Percentiles rank a stretch among this genome's conserved stretches.
phyloP scores from a whole-genome alignment of 129 eudicot genomes.

The Flaveria ramosissima region DNA sequence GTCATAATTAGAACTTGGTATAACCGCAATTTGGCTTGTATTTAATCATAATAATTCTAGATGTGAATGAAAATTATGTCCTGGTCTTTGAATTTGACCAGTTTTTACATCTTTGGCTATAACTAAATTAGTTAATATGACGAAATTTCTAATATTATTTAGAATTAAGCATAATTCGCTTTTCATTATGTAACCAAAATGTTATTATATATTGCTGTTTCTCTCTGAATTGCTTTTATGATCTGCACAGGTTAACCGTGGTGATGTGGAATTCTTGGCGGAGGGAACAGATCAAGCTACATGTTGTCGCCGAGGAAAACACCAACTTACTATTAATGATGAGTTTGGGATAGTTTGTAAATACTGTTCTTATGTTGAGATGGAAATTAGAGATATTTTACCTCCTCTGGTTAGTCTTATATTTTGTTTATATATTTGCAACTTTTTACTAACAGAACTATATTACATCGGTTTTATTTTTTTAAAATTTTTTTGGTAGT shows the following conservation, averaged over 20 bases:
- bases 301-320: constrained; percentile 49
- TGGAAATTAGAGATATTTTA: constrained; percentile 52
- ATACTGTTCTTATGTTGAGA: constrained; percentile 48
- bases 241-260: constrained; percentile 40
- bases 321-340: constrained; percentile 49
- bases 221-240: constrained; percentile 20
- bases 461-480: neutral
- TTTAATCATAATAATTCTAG: neutral
- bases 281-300: constrained; percentile 29
- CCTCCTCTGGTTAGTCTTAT: constrained; percentile 59
- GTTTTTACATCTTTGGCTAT: neutral
- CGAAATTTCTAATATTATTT: neutral
- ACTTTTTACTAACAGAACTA: constrained; percentile 18
- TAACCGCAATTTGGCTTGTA: neutral
- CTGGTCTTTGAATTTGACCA: neutral
- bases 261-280: constrained; percentile 3
- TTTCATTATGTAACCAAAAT: too few species aligned
- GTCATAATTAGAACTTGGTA: constrained; percentile 12
- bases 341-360: constrained; percentile 60
- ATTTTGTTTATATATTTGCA: constrained; percentile 6
- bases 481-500: neutral
- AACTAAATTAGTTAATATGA: neutral
- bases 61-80: neutral
- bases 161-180: neutral
- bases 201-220: neutral